phyloP scores from a whole-genome alignment of 257 asterid species.

The Nicotiana knightiana region DNA sequence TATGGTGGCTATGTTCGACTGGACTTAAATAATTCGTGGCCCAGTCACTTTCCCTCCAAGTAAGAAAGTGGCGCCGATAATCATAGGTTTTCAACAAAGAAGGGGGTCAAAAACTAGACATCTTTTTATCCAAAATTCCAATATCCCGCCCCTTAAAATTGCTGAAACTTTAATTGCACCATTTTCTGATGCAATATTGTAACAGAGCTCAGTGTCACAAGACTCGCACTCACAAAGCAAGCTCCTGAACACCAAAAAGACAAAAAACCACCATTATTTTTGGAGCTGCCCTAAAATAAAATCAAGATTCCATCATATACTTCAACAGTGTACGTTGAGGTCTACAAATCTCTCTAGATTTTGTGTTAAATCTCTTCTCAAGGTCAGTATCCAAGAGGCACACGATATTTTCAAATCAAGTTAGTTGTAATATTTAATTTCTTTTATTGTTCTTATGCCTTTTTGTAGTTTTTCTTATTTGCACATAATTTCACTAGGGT shows the following conservation, averaged over 20 bases:
- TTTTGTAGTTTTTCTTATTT: neutral
- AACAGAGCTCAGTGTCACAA: neutral
- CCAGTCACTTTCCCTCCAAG: conserved; percentile 1
- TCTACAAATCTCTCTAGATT: neutral
- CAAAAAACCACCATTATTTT: neutral
- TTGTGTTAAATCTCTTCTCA: neutral
- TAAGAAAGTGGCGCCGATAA: neutral
- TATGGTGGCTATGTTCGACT: neutral
- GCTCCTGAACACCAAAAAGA: neutral
- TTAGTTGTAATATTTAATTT: neutral
- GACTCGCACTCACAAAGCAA: neutral
- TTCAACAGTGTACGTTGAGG: neutral
- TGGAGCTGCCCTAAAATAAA: neutral
- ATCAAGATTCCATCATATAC: neutral
- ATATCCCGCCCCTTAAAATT: conserved; percentile 5
- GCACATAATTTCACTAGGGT: neutral
- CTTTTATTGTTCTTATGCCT: neutral
- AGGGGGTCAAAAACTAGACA: neutral
- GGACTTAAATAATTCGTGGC: neutral
- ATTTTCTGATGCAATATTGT: neutral
- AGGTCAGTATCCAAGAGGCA: neutral
- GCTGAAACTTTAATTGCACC: neutral
- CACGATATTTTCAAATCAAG: neutral
- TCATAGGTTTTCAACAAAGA: neutral
- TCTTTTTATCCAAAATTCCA: neutral